Base-by-base conservation (phyloP, 306 rosid genomes). In the Elaeagnus macrophylla region DNA sequence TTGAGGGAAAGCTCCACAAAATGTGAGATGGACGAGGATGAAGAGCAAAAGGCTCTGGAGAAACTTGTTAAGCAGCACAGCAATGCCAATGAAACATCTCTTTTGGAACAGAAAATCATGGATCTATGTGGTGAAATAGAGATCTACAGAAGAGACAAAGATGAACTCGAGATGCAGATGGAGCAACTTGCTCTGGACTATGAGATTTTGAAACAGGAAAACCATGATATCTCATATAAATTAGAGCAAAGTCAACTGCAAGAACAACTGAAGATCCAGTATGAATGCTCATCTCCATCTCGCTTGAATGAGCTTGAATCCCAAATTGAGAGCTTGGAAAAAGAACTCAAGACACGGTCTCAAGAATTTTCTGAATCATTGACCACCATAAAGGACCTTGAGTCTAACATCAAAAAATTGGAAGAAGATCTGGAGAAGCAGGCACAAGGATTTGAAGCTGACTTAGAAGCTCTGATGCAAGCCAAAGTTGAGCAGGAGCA, bases 131-230 rank as follows among this genome's bases (percentile, higher is more conserved):
- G 89, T 16, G 96, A 93, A 79, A 78, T 93, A 37, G 99, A 93
- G 64, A 75, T 82, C 64, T 81, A 83, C 48, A 79, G 85, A 48
- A 79, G 90, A 77, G 94, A 93, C 72, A 93, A 77, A 78, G 99
- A 93, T 61, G 99, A 88, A 66, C 68, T 93, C 19, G 99, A 93
- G 75, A 81, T 84, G 89, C 96, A 84, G 65, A 73, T 93, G 79
- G 99, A 88, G 77, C 99, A 93, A 68, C 93, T 93, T 67, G 99
- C 95, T 10, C 86, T 93, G 20, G 99, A 93, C 79, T 87, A 82
- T 73, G 99, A 93, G 76, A 84, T 93, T 73, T 47, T 93, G 85
- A 93, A 88, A 57, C 99, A 93, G 67, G 95, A 88, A 81, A 93
- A 93, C 76, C 99, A 88, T 65, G 82, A 72, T 35, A 80, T 88